Conservation (phyloP, 2,329 filamentous ascomycete genomes). For the Lasiodiplodia hormozganensis region DNA sequence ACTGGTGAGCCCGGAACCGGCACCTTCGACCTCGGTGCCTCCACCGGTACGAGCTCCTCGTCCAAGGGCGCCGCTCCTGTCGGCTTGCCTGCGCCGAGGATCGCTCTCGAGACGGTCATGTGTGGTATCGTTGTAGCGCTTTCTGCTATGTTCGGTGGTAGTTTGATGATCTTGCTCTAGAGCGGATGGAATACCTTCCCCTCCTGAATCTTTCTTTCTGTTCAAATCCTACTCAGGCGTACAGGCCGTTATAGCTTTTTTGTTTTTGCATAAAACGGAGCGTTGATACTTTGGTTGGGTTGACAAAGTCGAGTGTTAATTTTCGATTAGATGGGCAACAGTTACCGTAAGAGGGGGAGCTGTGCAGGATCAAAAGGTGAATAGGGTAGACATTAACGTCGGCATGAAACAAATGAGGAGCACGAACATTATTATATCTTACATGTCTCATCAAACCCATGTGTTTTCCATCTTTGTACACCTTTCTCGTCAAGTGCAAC, state of each 20-base stretch:
- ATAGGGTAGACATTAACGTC: neutral
- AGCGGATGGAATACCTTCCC: neutral
- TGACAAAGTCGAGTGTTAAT: neutral
- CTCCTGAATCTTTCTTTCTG: neutral
- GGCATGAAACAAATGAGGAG: neutral
- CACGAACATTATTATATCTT: neutral
- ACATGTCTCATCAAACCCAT: neutral
- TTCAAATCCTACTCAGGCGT: neutral
- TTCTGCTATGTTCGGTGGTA: constrained; percentile 23
- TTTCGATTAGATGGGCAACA: neutral
- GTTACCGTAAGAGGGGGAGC: neutral
- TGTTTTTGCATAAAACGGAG: neutral
- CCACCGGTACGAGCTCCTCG: neutral
- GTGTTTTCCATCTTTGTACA: neutral
- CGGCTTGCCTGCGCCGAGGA: constrained; percentile 10
- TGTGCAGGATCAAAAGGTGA: neutral
- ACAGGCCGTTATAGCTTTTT: constrained; percentile 29
- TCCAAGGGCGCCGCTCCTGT: constrained; percentile 1
- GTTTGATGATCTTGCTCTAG: constrained; percentile 24
- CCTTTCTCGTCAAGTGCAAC: neutral
- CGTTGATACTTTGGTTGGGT: neutral
- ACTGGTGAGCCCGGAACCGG: neutral
- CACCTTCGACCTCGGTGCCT: constrained; percentile 20
- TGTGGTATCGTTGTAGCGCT: constrained; percentile 7
- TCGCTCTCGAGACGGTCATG: constrained; percentile 18